Evolutionary conservation across 2,329 filamentous ascomycete species (phyloP).

Genomic region (Elsinoe perseae): DNA sequence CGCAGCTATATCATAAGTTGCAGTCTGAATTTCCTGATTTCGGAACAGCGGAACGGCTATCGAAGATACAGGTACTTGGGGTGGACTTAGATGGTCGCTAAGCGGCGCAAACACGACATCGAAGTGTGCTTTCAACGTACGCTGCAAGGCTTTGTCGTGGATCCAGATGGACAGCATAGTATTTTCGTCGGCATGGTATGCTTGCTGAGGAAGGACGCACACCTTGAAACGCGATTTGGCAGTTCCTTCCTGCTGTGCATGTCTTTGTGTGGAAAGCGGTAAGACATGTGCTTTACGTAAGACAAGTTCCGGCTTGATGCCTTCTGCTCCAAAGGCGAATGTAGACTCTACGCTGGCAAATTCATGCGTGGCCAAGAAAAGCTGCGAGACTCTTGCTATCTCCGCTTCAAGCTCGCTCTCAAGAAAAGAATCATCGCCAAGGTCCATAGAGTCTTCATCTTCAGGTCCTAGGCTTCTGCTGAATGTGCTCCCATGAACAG

Average conservation of each 20-base stretch:
- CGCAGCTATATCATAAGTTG: constrained; percentile 14
- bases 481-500: constrained; percentile 44
- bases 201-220: neutral
- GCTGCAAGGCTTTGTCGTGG: neutral
- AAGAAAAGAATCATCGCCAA: constrained; percentile 25
- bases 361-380: constrained; percentile 16
- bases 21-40: constrained; percentile 11
- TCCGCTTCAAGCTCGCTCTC: constrained; percentile 20
- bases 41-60: constrained; percentile 7
- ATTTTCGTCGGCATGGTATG: neutral
- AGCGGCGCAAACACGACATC: neutral
- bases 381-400: constrained; percentile 10
- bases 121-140: neutral
- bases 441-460: constrained; percentile 32
- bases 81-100: neutral
- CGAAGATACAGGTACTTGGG: too few species aligned
- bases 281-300: constrained; percentile 25
- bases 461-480: constrained; percentile 27
- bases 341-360: constrained; percentile 17
- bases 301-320: constrained; percentile 29
- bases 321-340: constrained; percentile 27
- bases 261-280: neutral
- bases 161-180: neutral
- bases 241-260: neutral
- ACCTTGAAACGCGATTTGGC: neutral